A percentile compares a stretch with the other conserved stretches of the same genome.
Conservation (phyloP, 495 filamentous ascomycete genomes). For the Penicillium waksmanii region DNA sequence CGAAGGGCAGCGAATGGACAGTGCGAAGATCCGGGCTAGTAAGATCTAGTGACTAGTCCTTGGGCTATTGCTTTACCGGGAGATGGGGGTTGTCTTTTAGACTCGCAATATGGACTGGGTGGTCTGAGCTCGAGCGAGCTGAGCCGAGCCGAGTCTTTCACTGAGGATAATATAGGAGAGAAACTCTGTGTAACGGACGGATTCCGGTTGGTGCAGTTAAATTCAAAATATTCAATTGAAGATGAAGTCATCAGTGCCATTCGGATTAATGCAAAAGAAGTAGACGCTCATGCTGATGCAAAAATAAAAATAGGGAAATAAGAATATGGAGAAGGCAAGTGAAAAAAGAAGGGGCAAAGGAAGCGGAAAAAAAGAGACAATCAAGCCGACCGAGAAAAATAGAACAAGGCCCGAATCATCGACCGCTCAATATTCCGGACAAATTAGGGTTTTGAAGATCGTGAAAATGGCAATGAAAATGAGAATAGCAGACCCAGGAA, state of each 20-base stretch:
- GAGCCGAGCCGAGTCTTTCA: neutral
- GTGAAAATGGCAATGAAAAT: neutral
- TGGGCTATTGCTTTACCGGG: neutral
- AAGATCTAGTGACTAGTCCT: constrained; percentile 29
- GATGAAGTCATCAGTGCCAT: constrained; percentile 7
- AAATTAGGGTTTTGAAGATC: neutral
- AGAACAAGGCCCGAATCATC: neutral
- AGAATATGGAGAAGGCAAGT: neutral
- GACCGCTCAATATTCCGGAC: neutral
- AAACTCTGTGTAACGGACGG: neutral
- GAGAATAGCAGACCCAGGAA: neutral
- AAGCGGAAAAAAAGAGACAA: neutral
- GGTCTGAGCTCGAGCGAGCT: neutral
- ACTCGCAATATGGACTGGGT: neutral
- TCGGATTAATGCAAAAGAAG: neutral
- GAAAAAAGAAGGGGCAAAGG: neutral
- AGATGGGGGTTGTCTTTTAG: neutral
- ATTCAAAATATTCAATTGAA: neutral
- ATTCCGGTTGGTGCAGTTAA: neutral
- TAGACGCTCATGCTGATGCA: constrained; percentile 8
- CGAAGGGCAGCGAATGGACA: constrained; percentile 75
- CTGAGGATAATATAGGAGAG: neutral
- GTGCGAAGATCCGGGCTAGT: constrained; percentile 39
- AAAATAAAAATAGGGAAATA: neutral
- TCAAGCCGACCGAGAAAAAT: neutral